Evolutionary conservation across 2,329 filamentous ascomycete species (phyloP).

Genomic region (Lasiodiplodia hormozganensis): DNA sequence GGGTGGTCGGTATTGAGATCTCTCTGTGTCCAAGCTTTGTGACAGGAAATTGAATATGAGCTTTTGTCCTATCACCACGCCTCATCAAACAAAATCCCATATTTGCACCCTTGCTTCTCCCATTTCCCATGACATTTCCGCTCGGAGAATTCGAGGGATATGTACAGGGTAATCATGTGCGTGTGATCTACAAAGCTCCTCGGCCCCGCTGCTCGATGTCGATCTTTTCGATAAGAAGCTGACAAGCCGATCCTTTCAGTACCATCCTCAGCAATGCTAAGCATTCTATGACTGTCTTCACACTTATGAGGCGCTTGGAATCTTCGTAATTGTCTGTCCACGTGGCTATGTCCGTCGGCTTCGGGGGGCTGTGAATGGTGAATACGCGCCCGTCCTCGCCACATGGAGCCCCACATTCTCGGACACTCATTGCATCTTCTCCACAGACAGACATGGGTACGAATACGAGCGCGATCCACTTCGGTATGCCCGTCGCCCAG

Average conservation of each 20-base stretch:
- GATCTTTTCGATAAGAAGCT: neutral
- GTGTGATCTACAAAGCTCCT: neutral
- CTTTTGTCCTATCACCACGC: no score
- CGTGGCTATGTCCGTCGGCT: conserved; percentile 66
- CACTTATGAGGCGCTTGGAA: neutral
- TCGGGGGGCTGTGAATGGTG: conserved; percentile 73
- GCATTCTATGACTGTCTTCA: neutral
- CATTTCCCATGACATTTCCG: no score
- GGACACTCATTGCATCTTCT: no score
- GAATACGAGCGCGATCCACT: conserved; percentile 65
- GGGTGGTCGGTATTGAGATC: no score
- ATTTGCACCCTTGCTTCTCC: no score
- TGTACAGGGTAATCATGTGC: neutral
- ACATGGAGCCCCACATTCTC: neutral
- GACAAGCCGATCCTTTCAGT: neutral
- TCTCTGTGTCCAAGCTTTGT: no score
- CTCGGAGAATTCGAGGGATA: neutral
- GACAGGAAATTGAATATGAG: no score
- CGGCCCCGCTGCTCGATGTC: neutral
- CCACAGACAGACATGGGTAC: conserved; percentile 67
- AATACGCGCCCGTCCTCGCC: conserved; percentile 28
- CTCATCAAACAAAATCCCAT: no score
- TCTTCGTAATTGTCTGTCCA: conserved; percentile 62
- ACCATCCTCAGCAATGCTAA: neutral
- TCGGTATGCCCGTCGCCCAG: conserved; percentile 66